Evolutionary conservation across 805 yeast genomes (phyloP).

Genomic region (Candida krabiensis): DNA sequence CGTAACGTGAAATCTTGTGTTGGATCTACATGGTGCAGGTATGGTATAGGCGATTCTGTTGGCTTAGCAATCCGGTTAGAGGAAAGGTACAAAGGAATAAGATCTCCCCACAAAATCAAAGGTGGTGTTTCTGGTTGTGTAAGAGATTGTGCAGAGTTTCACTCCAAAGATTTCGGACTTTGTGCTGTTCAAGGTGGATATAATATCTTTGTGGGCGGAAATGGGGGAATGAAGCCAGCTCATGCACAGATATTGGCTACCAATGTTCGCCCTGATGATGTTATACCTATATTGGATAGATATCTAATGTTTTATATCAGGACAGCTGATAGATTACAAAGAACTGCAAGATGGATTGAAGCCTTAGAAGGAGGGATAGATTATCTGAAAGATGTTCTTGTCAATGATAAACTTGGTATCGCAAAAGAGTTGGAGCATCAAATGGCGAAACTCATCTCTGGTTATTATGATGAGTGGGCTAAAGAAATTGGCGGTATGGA

Average conservation of each 20-base stretch:
- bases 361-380: constrained; percentile 37
- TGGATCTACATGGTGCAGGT: constrained; percentile 40
- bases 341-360: constrained; percentile 42
- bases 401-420: constrained; percentile 37
- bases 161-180: constrained; percentile 38
- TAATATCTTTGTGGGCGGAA: constrained; percentile 39
- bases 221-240: constrained; percentile 42
- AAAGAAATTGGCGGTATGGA: constrained; percentile 25
- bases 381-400: constrained; percentile 34
- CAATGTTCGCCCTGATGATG: constrained; percentile 37
- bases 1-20: constrained; percentile 40
- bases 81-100: constrained; percentile 37
- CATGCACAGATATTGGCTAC: constrained; percentile 36
- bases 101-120: constrained; percentile 39
- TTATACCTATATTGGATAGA: constrained; percentile 36
- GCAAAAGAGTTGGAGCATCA: constrained; percentile 34
- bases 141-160: constrained; percentile 40
- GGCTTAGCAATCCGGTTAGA: constrained; percentile 39
- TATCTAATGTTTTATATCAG: constrained; percentile 39
- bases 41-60: constrained; percentile 39
- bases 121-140: constrained; percentile 41
- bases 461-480: constrained; percentile 38
- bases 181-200: constrained; percentile 38
- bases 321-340: constrained; percentile 38
- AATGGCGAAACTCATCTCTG: constrained; percentile 33